These are phyloP conservation scores for Cyphellophora attinorum DNA, from an alignment of 2,329 filamentous ascomycete genomes.

Conservation along the genomic window DNA sequence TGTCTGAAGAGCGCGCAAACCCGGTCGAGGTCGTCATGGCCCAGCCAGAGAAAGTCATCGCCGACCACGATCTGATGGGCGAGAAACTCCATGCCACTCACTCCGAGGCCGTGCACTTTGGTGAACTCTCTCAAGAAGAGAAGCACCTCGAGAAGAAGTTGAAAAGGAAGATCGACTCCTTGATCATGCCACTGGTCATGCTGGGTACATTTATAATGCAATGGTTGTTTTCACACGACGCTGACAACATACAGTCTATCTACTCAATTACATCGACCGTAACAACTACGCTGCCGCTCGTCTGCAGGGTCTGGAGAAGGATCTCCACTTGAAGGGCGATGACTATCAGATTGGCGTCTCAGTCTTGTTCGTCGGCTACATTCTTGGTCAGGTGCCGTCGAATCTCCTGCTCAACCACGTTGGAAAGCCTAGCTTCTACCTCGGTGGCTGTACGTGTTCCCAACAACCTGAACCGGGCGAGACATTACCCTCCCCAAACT, in stretches of 20 bases:
- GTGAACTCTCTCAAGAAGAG: conserved; percentile 23
- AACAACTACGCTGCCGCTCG: conserved; percentile 40
- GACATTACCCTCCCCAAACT: too few relatives aligned
- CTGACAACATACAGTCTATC: not conserved
- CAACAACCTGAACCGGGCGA: too few relatives aligned
- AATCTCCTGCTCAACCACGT: conserved; percentile 31
- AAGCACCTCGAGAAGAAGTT: conserved; percentile 27
- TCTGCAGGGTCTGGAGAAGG: conserved; percentile 31
- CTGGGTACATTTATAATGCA: not conserved
- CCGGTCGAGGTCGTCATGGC: too few relatives aligned
- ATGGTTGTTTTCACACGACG: not conserved
- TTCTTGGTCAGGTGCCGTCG: conserved; percentile 31
- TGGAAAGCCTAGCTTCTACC: conserved; percentile 28
- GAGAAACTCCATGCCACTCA: conserved; percentile 12
- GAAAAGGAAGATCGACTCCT: conserved; percentile 25
- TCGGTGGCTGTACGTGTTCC: too few relatives aligned
- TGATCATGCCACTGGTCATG: conserved; percentile 6
- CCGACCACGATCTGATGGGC: conserved; percentile 1
- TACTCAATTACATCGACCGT: not conserved
- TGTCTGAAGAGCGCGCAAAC: too few relatives aligned
- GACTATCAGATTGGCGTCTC: conserved; percentile 25
- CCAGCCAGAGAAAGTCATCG: too few relatives aligned
- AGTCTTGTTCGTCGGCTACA: conserved; percentile 35
- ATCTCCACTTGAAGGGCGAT: conserved; percentile 24
- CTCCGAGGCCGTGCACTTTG: conserved; percentile 14